Conservation (phyloP, 2,329 filamentous ascomycete species). For the Byssoonygena ceratinophila region DNA sequence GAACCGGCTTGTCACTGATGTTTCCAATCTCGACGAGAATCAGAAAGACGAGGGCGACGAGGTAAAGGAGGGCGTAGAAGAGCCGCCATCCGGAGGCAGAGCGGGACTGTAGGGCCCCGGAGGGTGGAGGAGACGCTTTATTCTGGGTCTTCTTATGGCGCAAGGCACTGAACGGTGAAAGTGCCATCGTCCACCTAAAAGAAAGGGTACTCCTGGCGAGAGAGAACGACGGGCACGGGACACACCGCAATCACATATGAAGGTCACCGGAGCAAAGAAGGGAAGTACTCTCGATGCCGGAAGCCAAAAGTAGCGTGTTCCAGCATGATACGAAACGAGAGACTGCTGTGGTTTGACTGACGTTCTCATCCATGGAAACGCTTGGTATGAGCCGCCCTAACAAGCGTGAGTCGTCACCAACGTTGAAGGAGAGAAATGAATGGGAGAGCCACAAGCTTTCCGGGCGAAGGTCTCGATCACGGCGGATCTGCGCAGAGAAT, state of each 20-base stretch:
- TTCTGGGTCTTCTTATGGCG: background rate
- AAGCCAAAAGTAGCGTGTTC: background rate
- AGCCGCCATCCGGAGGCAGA: constrained; percentile 24
- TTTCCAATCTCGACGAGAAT: constrained; percentile 73
- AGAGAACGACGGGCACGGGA: background rate
- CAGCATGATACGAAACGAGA: constrained; percentile 4
- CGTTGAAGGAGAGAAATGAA: background rate
- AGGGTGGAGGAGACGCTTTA: background rate
- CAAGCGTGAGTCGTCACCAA: background rate
- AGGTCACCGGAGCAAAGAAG: background rate
- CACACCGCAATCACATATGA: background rate
- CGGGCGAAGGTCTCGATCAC: background rate
- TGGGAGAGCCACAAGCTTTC: background rate
- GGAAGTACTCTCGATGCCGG: background rate
- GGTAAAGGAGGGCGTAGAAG: constrained; percentile 57
- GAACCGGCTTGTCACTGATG: constrained; percentile 50
- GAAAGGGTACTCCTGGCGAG: background rate
- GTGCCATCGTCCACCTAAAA: background rate
- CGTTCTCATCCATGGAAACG: too few relatives aligned
- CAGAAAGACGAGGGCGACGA: constrained; percentile 65
- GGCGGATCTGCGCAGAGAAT: background rate
- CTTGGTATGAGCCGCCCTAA: background rate
- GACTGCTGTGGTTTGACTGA: background rate
- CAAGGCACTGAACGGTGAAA: background rate
- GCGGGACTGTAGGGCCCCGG: background rate